Evolutionary conservation across 768 basidiomycete genomes (phyloP), one percentile per base, ranked within the genome.

Genomic region (Pleurotus eryngii): DNA sequence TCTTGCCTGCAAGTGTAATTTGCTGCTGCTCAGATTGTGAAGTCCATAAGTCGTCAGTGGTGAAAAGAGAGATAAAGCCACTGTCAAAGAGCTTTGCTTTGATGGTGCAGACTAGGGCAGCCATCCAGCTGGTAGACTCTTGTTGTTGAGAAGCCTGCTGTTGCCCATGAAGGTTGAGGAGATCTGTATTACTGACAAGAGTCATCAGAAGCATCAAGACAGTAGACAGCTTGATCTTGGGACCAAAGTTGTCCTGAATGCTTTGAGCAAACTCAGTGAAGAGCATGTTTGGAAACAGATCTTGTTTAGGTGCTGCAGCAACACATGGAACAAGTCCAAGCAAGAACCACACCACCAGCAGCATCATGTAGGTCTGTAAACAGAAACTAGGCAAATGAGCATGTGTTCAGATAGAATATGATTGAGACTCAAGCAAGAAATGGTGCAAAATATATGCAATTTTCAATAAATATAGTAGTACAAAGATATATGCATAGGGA

Each of bases 151-250:
- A n/a, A 15, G 55, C 46, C 18, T 59, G 53, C 50, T 63, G 60
- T 12, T 40, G 45, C 17, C 50, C 59, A 61, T 62, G 61, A 22
- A 62, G 38, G 20, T 57, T 61, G 30, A 62, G 46, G 22, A 63
- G 11, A 24, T 58, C 57, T 12, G 51, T 27, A 51, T 63, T 63
- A 35, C 46, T 50, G 9, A 48, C 55, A 11, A 61, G 39, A 20
- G 61, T 58, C 18, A 61, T 61, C 37, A 63, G 42, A 15, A 63
- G 18, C 35, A 60, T 53, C n/a, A 63, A 50, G 30, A 63, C 57
- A 26, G 61, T 58, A 30, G 60, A 45, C 27, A 63, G 43, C 37
- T 61, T 53, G 17, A 63, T 55, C 30, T 59, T 47, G 22, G 45
- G 12, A 35, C 60, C 57, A 46, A 63, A 63, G 22, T 61, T 43